Conservation (phyloP, 2,329 filamentous ascomycete species). For the Xylaria sp. region DNA sequence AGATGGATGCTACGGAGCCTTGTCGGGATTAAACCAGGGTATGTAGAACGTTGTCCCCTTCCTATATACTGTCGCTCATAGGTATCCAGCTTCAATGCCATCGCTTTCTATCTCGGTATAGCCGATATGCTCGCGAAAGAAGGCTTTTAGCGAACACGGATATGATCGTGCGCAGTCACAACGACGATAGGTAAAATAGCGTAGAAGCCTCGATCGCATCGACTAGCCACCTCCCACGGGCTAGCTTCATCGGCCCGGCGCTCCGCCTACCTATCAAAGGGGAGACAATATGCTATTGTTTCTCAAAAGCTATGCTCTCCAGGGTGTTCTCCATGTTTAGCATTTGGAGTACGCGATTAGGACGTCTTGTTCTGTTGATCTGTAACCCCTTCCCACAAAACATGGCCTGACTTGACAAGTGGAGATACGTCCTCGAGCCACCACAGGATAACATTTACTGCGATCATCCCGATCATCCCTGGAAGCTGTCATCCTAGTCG, state of each 20-base stretch:
- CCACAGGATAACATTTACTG: not conserved
- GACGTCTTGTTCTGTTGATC: not conserved
- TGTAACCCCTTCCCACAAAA: not conserved
- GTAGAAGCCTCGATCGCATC: constrained; percentile 3
- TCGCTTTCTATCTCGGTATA: constrained; percentile 74
- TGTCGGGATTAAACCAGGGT: constrained; percentile 64
- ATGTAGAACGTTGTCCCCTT: constrained; percentile 49
- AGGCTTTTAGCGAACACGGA: constrained; percentile 54
- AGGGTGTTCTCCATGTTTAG: not conserved
- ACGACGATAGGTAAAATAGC: not conserved
- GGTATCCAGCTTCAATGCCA: constrained; percentile 68
- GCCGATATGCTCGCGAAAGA: constrained; percentile 78
- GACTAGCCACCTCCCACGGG: not conserved
- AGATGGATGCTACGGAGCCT: constrained; percentile 65
- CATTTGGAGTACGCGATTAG: not conserved
- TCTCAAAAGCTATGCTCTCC: not conserved
- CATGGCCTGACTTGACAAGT: not conserved
- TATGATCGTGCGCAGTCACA: not conserved
- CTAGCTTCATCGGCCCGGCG: not conserved
- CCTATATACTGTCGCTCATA: constrained; percentile 25
- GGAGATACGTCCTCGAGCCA: not conserved
- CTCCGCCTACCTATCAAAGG: not conserved
- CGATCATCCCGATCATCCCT: constrained; percentile 4
- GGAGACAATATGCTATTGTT: not conserved
- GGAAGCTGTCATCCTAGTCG: not conserved